A percentile compares a stretch with the other conserved stretches of the same genome.
Conservation (phyloP, 495 filamentous ascomycete genomes). For the Tetracladium setigerum region DNA sequence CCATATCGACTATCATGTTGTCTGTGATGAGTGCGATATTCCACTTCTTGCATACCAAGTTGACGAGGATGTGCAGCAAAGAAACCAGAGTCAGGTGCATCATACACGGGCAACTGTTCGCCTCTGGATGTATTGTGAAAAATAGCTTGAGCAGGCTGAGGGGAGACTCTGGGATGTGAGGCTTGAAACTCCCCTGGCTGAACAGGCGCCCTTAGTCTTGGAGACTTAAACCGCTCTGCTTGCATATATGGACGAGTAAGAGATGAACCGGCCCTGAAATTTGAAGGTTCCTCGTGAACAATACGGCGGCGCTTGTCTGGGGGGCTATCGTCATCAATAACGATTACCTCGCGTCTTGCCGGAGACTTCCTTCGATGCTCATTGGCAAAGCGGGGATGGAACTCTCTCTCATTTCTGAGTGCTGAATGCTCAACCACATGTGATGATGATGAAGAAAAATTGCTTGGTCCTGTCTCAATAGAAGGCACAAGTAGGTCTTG, state of each 20-base stretch:
- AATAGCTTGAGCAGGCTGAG: slow-evolving; percentile 19
- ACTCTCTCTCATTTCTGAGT: background rate
- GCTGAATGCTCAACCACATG: too few relatives aligned
- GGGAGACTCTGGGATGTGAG: slow-evolving; percentile 2
- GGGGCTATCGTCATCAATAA: slow-evolving; percentile 20
- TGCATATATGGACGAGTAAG: slow-evolving; percentile 9
- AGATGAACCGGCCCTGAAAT: slow-evolving; percentile 15
- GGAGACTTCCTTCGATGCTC: slow-evolving; percentile 9
- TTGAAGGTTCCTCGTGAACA: slow-evolving; percentile 14
- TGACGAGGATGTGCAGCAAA: slow-evolving; percentile 2
- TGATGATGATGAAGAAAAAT: slow-evolving; percentile 2
- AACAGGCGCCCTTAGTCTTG: slow-evolving; percentile 12
- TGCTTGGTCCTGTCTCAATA: slow-evolving; percentile 30
- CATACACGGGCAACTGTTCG: slow-evolving; percentile 17
- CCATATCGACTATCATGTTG: slow-evolving; percentile 9
- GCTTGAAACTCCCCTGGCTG: slow-evolving; percentile 11
- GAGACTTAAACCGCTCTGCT: slow-evolving; percentile 16
- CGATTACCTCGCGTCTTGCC: slow-evolving; percentile 11
- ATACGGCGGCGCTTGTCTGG: slow-evolving; percentile 19
- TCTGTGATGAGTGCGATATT: slow-evolving; percentile 1
- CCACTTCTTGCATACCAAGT: too few relatives aligned
- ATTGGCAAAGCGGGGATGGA: slow-evolving; percentile 12
- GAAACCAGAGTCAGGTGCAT: slow-evolving; percentile 10
- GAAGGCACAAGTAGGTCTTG: slow-evolving; percentile 34
- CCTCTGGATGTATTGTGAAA: slow-evolving; percentile 8